A percentile compares a stretch with the other conserved stretches of the same genome.
Evolutionary conservation across 2,329 filamentous ascomycete genomes (phyloP).

Genomic region (Talaromyces sp.): DNA sequence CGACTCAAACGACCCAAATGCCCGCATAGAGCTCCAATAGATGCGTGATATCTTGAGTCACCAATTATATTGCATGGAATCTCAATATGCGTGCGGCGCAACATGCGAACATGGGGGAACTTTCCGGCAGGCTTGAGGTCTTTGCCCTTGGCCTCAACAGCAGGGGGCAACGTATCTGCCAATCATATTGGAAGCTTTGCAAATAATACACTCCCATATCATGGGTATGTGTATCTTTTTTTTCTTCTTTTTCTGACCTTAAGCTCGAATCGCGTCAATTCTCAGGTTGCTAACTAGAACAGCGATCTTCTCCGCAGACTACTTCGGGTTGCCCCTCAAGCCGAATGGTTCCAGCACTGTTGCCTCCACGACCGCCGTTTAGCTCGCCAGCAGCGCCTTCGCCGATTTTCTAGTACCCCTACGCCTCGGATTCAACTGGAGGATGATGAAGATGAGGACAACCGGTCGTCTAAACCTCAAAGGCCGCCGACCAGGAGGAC

Average conservation of each 20-base stretch:
- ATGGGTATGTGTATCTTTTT: conserved; percentile 2
- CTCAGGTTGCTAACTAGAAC: neutral
- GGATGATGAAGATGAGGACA: conserved; percentile 3
- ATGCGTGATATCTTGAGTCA: neutral
- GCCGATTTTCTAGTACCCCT: conserved; percentile 1
- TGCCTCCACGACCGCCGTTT: neutral
- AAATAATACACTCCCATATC: neutral
- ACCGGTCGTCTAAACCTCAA: neutral
- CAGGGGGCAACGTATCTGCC: conserved; percentile 1
- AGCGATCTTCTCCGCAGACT: conserved; percentile 1
- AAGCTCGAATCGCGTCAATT: no score
- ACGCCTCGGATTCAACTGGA: neutral
- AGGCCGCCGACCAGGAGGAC: neutral
- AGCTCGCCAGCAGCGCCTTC: neutral
- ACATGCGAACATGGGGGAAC: conserved; percentile 24
- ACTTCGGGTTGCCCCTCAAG: neutral
- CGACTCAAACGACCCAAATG: neutral
- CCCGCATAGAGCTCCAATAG: neutral
- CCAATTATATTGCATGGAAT: neutral
- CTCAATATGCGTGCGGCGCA: conserved; percentile 25
- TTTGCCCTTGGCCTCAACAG: conserved; percentile 10
- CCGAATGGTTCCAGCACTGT: neutral
- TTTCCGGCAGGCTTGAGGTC: conserved; percentile 24
- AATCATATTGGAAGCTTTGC: neutral
- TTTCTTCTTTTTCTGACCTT: neutral